Conservation (phyloP, 2,329 filamentous ascomycete genomes). For the Chaetomium strumarium region DNA sequence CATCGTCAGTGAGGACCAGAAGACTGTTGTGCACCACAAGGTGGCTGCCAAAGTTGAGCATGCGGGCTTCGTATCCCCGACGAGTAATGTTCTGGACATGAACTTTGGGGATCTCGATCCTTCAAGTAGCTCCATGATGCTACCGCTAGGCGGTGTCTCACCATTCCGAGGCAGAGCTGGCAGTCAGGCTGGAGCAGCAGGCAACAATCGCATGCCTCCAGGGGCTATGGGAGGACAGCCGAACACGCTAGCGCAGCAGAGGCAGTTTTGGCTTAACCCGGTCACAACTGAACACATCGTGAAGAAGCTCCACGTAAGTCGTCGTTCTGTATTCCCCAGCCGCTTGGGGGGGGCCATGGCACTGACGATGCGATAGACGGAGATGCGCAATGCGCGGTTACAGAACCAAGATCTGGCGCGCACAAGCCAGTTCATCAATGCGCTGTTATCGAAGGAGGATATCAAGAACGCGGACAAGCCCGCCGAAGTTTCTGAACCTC, state of each 20-base stretch:
- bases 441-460: constrained; percentile 67
- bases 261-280: constrained; percentile 80
- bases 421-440: constrained; percentile 74
- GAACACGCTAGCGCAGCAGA: constrained; percentile 63
- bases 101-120: constrained; percentile 90
- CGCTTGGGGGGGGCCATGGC: neutral
- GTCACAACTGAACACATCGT: constrained; percentile 93
- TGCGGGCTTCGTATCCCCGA: constrained; percentile 72
- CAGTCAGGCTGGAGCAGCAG: constrained; percentile 58
- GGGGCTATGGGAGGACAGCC: constrained; percentile 44
- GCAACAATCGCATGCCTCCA: constrained; percentile 56
- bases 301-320: constrained; percentile 72
- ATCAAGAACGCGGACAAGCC: constrained; percentile 53
- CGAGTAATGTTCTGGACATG: constrained; percentile 75
- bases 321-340: too few species aligned
- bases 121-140: constrained; percentile 66
- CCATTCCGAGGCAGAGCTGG: constrained; percentile 63
- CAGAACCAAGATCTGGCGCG: constrained; percentile 81
- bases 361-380: constrained; percentile 50
- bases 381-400: constrained; percentile 83
- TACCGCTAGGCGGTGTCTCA: constrained; percentile 58
- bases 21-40: constrained; percentile 97
- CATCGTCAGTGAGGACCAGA: constrained; percentile 97
- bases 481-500: constrained; percentile 41
- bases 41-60: constrained; percentile 96